phyloP scores from a whole-genome alignment of 1,284 basidiomycete species.

The Apiotrichum gracile region DNA sequence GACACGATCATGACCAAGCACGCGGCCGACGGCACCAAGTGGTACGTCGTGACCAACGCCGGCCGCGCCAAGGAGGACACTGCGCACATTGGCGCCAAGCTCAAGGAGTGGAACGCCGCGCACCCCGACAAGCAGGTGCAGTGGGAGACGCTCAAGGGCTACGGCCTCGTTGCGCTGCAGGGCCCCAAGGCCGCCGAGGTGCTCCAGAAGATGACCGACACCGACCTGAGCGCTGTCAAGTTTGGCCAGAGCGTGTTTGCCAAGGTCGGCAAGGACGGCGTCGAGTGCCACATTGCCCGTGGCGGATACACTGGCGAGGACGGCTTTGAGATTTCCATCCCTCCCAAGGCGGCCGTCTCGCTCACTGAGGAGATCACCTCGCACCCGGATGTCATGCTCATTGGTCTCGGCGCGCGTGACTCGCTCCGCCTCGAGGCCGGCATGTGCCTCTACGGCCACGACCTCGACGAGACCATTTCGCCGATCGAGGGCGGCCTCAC shows the following conservation, averaged over 20 bases:
- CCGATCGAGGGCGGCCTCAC: constrained; percentile 85
- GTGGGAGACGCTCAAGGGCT: constrained; percentile 73
- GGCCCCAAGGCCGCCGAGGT: constrained; percentile 78
- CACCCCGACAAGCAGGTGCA: constrained; percentile 61
- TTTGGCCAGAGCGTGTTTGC: constrained; percentile 77
- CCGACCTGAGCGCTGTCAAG: constrained; percentile 63
- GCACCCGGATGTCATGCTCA: constrained; percentile 68
- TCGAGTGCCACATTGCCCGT: constrained; percentile 84
- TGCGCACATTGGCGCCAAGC: constrained; percentile 64
- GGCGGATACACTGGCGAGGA: constrained; percentile 99
- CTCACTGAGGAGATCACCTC: constrained; percentile 63
- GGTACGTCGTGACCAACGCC: constrained; percentile 96
- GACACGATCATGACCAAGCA: constrained; percentile 83
- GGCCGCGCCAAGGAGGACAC: constrained; percentile 76
- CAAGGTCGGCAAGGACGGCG: constrained; percentile 56
- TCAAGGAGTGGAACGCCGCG: constrained; percentile 68
- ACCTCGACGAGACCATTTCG: constrained; percentile 77
- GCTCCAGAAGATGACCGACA: constrained; percentile 64
- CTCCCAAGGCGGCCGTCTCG: constrained; percentile 65
- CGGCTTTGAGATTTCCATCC: constrained; percentile 96
- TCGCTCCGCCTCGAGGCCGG: constrained; percentile 91
- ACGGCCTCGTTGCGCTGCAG: constrained; percentile 87
- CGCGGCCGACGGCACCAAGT: constrained; percentile 59
- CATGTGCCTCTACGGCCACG: constrained; percentile 96
- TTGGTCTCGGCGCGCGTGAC: constrained; percentile 89